Evolutionary conservation across 2,329 filamentous ascomycete species (phyloP).

Genomic region (Hymenoscyphus occultus): DNA sequence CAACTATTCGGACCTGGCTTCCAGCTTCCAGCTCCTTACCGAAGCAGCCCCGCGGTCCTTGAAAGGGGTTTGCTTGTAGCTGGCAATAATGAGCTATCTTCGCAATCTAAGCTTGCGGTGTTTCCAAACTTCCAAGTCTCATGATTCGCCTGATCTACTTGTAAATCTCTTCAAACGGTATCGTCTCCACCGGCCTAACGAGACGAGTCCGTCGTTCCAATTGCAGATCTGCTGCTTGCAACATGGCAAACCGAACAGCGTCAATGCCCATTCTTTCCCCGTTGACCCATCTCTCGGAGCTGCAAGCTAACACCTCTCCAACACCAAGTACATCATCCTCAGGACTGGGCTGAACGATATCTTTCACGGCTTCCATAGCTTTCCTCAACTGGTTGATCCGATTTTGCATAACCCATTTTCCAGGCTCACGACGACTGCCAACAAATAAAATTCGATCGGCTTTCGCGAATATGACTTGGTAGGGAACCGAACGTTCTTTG

Average conservation of each 20-base stretch:
- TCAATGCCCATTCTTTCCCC: constrained; percentile 56
- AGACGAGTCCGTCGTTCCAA: constrained; percentile 40
- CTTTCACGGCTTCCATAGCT: constrained; percentile 40
- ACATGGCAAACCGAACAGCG: constrained; percentile 60
- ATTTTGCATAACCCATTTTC: constrained; percentile 35
- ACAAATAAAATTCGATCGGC: constrained; percentile 53
- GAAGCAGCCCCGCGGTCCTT: not conserved
- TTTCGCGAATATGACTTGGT: constrained; percentile 67
- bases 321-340: constrained; percentile 43
- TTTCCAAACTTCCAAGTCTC: not conserved
- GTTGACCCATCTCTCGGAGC: constrained; percentile 47
- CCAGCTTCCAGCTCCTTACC: not conserved
- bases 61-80: not conserved
- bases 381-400: constrained; percentile 39
- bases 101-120: not conserved
- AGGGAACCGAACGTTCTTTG: constrained; percentile 53
- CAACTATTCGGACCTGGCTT: not conserved
- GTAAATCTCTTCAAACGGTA: constrained; percentile 32
- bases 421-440: constrained; percentile 33
- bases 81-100: not conserved
- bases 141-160: not conserved
- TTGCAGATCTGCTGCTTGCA: constrained; percentile 59
- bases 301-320: constrained; percentile 60
- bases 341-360: constrained; percentile 42
- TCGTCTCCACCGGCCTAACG: constrained; percentile 32